Evolutionary conservation across 352 stramenopile genomes (phyloP), one percentile per base, ranked within the genome.

Genomic region (Aphanomyces invadans): DNA sequence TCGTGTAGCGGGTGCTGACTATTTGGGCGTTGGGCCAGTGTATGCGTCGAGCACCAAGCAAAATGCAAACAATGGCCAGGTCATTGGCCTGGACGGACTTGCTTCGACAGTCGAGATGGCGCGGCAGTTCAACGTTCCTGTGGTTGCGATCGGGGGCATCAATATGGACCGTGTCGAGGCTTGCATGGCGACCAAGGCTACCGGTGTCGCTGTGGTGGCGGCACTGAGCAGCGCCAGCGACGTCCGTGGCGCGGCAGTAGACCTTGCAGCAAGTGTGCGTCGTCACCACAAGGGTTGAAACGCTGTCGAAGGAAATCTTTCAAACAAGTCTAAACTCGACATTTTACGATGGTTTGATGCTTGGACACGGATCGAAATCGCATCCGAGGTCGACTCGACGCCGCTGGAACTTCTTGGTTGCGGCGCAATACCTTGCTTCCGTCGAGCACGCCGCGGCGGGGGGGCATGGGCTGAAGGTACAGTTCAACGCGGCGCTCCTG

Each of bases 31-130:
- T 42, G 78, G 78, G 0, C 78, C 78, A 0, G 78, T 87, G 39
- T 83, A 82, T 48, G 44, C 65, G 0, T 87, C 78, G 29, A 80
- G 72, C 44, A 82, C 76, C 38, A 85, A 87, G 67, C 74, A 76
- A 0, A 68, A 78, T 10, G 78, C 78, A 17, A 87, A 87, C 65
- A 74, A 83, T 56, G 78, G 78, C 29, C 61, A 69, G 11, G 74
- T 74, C 1, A 83, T 87, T 33, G 74, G 74, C 0, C 65, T 87
- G 5, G 53, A 71, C 0, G 78, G 78, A 2, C 68, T 87, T 2
- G 54, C 60, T 4, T 72, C 72, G 0, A 36, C 64, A 0, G 70
- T 71, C 1, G 73, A 73, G 1, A 46, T 46, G 4, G 42, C 69
- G 59, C 78, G 74, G 38, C 63, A 52, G 2, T 67, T 55, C 26